These are phyloP conservation scores for Helotiales sp. DNA, from an alignment of 2,329 filamentous ascomycete species.

Conservation along the genomic window DNA sequence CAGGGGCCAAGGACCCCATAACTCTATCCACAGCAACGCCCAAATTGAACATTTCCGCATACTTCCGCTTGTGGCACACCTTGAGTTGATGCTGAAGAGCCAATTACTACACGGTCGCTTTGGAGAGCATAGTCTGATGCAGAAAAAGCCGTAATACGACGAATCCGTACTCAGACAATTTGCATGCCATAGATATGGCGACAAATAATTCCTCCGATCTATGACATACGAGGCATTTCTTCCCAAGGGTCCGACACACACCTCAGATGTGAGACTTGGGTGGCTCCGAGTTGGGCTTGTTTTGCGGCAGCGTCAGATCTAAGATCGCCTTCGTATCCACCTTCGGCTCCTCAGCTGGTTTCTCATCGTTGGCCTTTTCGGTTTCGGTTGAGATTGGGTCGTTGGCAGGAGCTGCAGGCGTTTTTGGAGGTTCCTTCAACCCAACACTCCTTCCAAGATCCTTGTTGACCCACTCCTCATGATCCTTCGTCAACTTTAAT, in stretches of 20 bases:
- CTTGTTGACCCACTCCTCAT: constrained; percentile 39
- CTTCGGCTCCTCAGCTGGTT: not conserved
- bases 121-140: no score
- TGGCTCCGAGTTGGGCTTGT: constrained; percentile 2
- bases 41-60: no score
- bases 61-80: no score
- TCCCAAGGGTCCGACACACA: not conserved
- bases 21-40: no score
- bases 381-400: constrained; percentile 8
- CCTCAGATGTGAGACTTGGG: constrained; percentile 1
- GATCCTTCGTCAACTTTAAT: constrained; percentile 42
- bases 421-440: constrained; percentile 13
- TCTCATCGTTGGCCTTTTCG: constrained; percentile 6
- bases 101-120: no score
- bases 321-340: constrained; percentile 18
- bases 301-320: constrained; percentile 20
- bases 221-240: not conserved
- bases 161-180: not conserved
- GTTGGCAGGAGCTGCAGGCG: not conserved
- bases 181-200: not conserved
- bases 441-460: constrained; percentile 24
- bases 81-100: no score
- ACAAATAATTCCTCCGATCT: not conserved
- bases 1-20: no score
- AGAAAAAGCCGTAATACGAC: no score